Percentiles rank a stretch among this genome's conserved stretches.
These are phyloP conservation scores for Diversispora eburnea DNA, from an alignment of 192 early-diverging fungal species.

Conservation along the genomic window DNA sequence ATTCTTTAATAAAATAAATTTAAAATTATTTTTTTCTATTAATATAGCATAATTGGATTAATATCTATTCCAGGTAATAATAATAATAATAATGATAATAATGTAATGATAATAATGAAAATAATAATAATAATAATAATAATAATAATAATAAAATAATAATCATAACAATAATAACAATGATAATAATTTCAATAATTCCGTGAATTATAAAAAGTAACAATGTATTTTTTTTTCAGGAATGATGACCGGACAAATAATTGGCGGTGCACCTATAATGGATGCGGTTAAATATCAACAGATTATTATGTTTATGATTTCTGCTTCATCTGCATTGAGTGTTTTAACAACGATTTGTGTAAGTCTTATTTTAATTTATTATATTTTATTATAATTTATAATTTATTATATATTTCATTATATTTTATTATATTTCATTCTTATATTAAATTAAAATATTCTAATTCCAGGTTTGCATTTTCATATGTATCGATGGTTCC, in stretches of 20 bases:
- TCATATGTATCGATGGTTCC: slow-evolving; percentile 14
- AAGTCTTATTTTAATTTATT: slow-evolving; percentile 23
- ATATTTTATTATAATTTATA: neutral
- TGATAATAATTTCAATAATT: no score
- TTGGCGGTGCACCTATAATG: slow-evolving; percentile 76
- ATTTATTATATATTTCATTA: neutral
- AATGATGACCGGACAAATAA: slow-evolving; percentile 84
- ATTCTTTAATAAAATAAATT: neutral
- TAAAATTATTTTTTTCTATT: neutral
- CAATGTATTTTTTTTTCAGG: slow-evolving; percentile 16
- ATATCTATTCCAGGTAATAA: slow-evolving; percentile 72
- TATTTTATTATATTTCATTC: no score
- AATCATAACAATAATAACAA: no score
- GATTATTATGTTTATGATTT: slow-evolving; percentile 86
- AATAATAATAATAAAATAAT: no score
- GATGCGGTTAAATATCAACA: slow-evolving; percentile 81
- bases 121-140: no score
- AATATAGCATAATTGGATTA: slow-evolving; percentile 65
- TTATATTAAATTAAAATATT: no score
- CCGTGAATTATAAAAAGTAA: neutral
- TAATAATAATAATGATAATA: neutral
- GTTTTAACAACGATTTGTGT: slow-evolving; percentile 51
- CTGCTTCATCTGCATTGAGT: slow-evolving; percentile 65
- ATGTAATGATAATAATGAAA: no score
- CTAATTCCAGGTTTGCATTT: neutral